These are phyloP conservation scores for Omphalea diandra DNA, from an alignment of 441 rosid species.

Conservation along the genomic window DNA sequence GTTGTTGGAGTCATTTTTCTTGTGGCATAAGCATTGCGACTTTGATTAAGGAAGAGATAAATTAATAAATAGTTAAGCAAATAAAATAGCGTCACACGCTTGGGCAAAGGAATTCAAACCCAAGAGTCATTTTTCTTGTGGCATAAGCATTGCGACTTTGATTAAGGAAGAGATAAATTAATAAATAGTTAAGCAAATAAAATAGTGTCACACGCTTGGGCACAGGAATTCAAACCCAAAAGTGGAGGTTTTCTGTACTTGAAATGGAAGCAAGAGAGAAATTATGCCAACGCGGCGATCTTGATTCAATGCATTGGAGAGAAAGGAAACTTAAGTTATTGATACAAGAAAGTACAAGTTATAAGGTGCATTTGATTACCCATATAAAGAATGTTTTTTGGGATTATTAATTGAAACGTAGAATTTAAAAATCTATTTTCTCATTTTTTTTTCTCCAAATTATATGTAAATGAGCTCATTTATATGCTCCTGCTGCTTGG, in stretches of 20 bases:
- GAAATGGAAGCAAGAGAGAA: constrained; percentile 12
- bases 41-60: neutral
- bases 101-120: constrained; percentile 22
- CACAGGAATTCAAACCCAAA: constrained; percentile 22
- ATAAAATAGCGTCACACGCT: constrained; percentile 22
- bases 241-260: constrained; percentile 12
- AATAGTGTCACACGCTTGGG: constrained; percentile 25
- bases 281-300: constrained; percentile 17
- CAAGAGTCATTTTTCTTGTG: constrained; percentile 16
- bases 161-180: neutral
- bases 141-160: constrained; percentile 1
- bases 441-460: neutral
- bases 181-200: neutral
- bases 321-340: constrained; percentile 1
- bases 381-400: constrained; percentile 18
- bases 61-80: neutral
- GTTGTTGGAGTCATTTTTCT: neutral
- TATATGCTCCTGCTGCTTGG: too few species aligned
- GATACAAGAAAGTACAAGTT: constrained; percentile 11
- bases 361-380: too few species aligned
- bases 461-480: too few species aligned
- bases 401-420: neutral
- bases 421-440: neutral
- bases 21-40: constrained; percentile 4
- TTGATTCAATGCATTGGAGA: constrained; percentile 28